These are phyloP conservation scores for Inonotus hispidus DNA, from an alignment of 1,284 basidiomycete genomes.

Conservation along the genomic window DNA sequence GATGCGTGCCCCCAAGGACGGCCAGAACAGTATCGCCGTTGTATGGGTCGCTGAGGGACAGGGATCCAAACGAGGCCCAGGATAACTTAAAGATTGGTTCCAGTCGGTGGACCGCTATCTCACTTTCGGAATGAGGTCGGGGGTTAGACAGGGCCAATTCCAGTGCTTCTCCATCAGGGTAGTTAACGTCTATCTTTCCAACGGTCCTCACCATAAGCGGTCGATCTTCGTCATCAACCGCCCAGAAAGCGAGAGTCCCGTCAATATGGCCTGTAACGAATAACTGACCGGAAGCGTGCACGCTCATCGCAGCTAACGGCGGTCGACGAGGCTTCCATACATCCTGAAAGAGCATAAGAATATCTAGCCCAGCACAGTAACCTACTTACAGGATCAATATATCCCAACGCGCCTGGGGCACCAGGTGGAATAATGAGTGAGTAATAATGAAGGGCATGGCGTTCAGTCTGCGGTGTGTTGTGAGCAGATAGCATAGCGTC, in stretches of 20 bases:
- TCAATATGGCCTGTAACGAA: slow-evolving; percentile 78
- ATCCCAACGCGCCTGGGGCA: slow-evolving; percentile 74
- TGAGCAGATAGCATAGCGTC: not conserved
- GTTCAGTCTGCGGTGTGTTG: slow-evolving; percentile 43
- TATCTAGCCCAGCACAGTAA: not conserved
- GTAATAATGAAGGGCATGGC: slow-evolving; percentile 57
- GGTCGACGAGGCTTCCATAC: slow-evolving; percentile 69
- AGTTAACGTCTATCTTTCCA: slow-evolving; percentile 47
- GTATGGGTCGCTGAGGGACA: slow-evolving; percentile 55
- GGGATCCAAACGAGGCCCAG: slow-evolving; percentile 65
- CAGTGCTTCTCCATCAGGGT: slow-evolving; percentile 42
- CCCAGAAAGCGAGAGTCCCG: slow-evolving; percentile 86
- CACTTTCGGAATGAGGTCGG: slow-evolving; percentile 12
- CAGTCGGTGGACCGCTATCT: slow-evolving; percentile 28
- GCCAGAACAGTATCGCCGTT: slow-evolving; percentile 69
- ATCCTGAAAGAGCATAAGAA: slow-evolving; percentile 36
- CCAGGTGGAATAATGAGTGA: slow-evolving; percentile 69
- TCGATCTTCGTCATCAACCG: slow-evolving; percentile 73
- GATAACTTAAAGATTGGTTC: slow-evolving; percentile 89
- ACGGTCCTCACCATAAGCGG: slow-evolving; percentile 79
- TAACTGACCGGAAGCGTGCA: slow-evolving; percentile 67
- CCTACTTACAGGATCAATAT: slow-evolving; percentile 41
- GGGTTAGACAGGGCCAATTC: slow-evolving; percentile 36
- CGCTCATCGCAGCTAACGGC: slow-evolving; percentile 63
- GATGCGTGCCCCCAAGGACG: slow-evolving; percentile 70